These are phyloP conservation scores for Colletotrichum costaricense DNA, from an alignment of 2,329 filamentous ascomycete genomes.

Conservation along the genomic window DNA sequence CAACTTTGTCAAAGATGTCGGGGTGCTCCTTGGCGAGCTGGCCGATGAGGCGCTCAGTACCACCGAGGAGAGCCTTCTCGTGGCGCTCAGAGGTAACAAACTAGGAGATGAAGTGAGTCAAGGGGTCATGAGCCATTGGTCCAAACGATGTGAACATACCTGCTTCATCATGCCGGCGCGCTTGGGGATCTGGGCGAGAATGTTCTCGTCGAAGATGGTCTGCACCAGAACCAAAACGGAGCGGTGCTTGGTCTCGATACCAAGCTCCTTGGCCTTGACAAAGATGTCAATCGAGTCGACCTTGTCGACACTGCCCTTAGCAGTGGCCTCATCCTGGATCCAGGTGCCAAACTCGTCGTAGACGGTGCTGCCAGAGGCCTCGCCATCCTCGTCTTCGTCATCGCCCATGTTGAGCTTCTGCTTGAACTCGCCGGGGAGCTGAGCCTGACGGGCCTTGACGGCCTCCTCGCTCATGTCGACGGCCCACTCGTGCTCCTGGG, in stretches of 20 bases:
- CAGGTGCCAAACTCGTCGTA: slow-evolving; percentile 95
- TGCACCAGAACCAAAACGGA: slow-evolving; percentile 92
- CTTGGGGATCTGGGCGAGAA: slow-evolving; percentile 86
- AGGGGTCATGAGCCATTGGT: background rate
- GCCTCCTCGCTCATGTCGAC: slow-evolving; percentile 97
- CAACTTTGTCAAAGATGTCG: slow-evolving; percentile 79
- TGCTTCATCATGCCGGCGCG: slow-evolving; percentile 91
- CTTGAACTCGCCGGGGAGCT: slow-evolving; percentile 95
- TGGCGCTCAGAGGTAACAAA: slow-evolving; percentile 92
- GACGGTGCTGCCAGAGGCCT: slow-evolving; percentile 77
- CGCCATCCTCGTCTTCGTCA: slow-evolving; percentile 84
- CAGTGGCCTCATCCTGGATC: slow-evolving; percentile 80
- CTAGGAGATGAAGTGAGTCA: slow-evolving; percentile 53
- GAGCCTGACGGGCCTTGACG: slow-evolving; percentile 92
- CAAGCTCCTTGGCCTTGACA: slow-evolving; percentile 95
- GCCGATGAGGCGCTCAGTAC: slow-evolving; percentile 90
- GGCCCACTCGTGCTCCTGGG: slow-evolving; percentile 92
- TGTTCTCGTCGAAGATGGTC: slow-evolving; percentile 92
- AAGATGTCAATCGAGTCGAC: slow-evolving; percentile 93
- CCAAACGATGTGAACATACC: slow-evolving; percentile 55
- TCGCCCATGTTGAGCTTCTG: slow-evolving; percentile 84
- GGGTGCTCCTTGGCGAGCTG: slow-evolving; percentile 79
- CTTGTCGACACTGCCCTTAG: slow-evolving; percentile 79
- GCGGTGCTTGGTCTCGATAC: slow-evolving; percentile 94
- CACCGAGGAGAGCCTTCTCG: slow-evolving; percentile 94